These are phyloP conservation scores for Uronychia setigera DNA, from an alignment of 73 alveolate genomes.

Conservation along the genomic window DNA sequence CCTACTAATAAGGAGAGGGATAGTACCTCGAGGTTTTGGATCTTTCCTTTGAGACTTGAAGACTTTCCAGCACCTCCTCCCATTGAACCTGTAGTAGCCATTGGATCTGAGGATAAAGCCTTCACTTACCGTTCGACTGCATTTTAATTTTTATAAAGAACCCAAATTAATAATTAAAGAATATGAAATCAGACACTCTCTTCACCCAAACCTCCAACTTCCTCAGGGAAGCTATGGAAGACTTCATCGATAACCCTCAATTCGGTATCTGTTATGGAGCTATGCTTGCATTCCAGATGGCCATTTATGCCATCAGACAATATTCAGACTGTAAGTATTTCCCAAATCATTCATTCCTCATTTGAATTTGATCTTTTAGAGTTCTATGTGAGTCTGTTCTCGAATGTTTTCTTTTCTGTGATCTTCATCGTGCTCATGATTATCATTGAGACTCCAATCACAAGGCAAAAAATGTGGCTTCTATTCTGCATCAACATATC, in stretches of 20 bases:
- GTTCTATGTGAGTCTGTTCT: not conserved
- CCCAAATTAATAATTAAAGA: not conserved
- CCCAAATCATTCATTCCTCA: not conserved
- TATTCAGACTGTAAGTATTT: not conserved
- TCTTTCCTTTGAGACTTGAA: not conserved
- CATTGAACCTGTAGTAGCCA: not conserved
- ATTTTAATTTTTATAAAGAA: no score
- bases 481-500: not conserved
- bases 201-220: not conserved
- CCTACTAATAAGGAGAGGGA: no score
- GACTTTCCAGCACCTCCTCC: not conserved
- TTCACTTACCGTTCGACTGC: slow-evolving; percentile 2
- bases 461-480: not conserved
- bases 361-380: no score
- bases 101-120: not conserved
- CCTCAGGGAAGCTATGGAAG: not conserved
- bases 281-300: not conserved
- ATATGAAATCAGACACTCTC: not conserved
- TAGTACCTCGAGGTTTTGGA: not conserved
- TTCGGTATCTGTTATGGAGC: not conserved
- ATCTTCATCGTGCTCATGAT: slow-evolving; percentile 2
- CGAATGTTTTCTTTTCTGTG: not conserved
- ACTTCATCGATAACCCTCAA: not conserved
- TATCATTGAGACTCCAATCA: not conserved
- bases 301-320: not conserved